Conservation (phyloP, 78 protist species). For the Anaeramoeba flamelloides region DNA sequence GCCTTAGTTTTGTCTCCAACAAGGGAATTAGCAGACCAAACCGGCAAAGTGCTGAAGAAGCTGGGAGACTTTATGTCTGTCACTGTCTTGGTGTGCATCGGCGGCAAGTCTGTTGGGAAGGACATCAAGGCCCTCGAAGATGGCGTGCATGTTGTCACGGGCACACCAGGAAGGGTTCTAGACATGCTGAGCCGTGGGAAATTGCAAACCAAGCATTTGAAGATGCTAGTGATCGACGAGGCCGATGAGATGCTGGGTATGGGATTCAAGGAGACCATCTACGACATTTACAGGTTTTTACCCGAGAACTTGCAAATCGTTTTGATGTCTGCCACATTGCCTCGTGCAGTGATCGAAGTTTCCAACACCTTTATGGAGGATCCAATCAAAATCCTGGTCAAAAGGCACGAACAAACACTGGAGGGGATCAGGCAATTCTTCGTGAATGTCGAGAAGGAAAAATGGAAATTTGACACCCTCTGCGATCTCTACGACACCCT, state of each 20-base stretch:
- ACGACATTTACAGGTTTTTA: conserved; percentile 80
- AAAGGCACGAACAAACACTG: conserved; percentile 80
- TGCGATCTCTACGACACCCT: conserved; percentile 91
- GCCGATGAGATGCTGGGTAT: conserved; percentile 97
- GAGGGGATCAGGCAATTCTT: conserved; percentile 83
- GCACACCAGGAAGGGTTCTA: conserved; percentile 98
- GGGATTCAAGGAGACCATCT: conserved; percentile 97
- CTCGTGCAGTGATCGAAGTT: conserved; percentile 78
- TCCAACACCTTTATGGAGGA: conserved; percentile 86
- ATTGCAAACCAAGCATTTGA: conserved; percentile 45
- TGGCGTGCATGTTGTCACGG: conserved; percentile 84
- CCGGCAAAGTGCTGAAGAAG: conserved; percentile 62
- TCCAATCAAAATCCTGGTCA: conserved; percentile 65
- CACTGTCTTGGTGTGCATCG: conserved; percentile 76
- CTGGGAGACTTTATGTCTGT: conserved; percentile 79
- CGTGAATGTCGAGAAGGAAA: conserved; percentile 86
- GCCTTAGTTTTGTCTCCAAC: conserved; percentile 86
- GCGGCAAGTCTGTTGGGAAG: conserved; percentile 85
- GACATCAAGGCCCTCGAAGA: conserved; percentile 58
- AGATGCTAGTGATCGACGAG: conserved; percentile 87
- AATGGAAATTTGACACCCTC: conserved; percentile 97
- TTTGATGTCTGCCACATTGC: conserved; percentile 95
- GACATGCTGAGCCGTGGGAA: conserved; percentile 79
- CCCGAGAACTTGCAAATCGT: conserved; percentile 82
- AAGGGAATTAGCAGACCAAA: conserved; percentile 96